These are phyloP conservation scores for Cadophora malorum DNA, from an alignment of 2,329 filamentous ascomycete genomes.

Conservation along the genomic window DNA sequence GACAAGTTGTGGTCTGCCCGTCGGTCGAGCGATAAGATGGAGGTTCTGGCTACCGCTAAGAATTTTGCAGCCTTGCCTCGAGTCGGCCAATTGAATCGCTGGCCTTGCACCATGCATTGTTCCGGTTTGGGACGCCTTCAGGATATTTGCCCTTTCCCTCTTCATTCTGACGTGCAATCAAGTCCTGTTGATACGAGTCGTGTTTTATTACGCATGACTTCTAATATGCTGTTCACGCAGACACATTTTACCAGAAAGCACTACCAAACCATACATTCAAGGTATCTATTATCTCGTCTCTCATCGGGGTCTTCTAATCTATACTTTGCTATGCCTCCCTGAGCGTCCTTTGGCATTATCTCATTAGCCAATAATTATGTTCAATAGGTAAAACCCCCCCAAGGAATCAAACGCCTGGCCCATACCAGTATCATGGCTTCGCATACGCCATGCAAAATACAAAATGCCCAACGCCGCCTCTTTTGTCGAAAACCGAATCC, in stretches of 20 bases:
- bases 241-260: not conserved
- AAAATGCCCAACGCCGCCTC: slow-evolving; percentile 24
- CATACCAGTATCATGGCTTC: slow-evolving; percentile 21
- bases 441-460: slow-evolving; percentile 28
- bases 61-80: slow-evolving; percentile 30
- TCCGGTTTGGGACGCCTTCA: not conserved
- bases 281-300: slow-evolving; percentile 22
- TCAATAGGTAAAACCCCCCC: slow-evolving; percentile 25
- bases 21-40: not conserved
- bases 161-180: too few relatives aligned
- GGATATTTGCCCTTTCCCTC: not conserved
- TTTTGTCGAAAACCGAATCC: slow-evolving; percentile 14
- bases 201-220: too few relatives aligned
- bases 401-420: slow-evolving; percentile 27
- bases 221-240: not conserved
- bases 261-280: not conserved
- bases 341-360: slow-evolving; percentile 17
- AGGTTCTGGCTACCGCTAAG: slow-evolving; percentile 14
- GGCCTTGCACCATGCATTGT: slow-evolving; percentile 1
- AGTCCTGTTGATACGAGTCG: too few relatives aligned
- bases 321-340: slow-evolving; percentile 16
- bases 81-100: slow-evolving; percentile 20
- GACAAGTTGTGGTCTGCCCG: not conserved
- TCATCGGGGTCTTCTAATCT: slow-evolving; percentile 25
- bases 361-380: slow-evolving; percentile 33